Base-by-base conservation (phyloP, 306 rosid species). In the Casuarina equisetifolia region DNA sequence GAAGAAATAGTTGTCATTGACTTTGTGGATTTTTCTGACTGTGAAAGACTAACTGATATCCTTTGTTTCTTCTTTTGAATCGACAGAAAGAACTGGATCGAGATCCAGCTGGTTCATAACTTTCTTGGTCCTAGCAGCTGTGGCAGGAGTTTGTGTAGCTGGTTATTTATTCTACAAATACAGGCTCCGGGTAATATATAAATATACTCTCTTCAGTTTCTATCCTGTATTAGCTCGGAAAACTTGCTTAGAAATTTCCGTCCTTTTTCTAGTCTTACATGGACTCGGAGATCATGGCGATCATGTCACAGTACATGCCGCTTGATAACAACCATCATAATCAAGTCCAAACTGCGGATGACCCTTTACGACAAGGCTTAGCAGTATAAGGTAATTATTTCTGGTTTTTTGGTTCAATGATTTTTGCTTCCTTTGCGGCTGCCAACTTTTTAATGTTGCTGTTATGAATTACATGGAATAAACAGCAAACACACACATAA, bases 231-330 rank as follows among this genome's bases (percentile, higher is more conserved):
- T 69, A 78, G 36, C 58, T 36, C 73, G 32, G 32, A 19, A 35
- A 35, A 2, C 44, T 42, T 35, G 58, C 6, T 69, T 51, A 69
- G 70, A 72, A 46, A 3, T 35, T 32, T 67, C 1, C 68, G 3
- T 73, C 13, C 2, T 9, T 58, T 78, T 72, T 77, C 51, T 82
- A 94, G 98, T 88, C 95, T 64, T 92, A 94, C 93, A 92, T 94
- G 98, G 97, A 94, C 81, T 87, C 98, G 0, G 98, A 94, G 92
- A 89, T 94, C 76, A 92, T 87, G 98, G 86, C 98, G 62, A 94
- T 94, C 82, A 92, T 94, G 98, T 90, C 97, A 57, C 97, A 94
- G 39, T 94, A 94, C 91, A 94, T 94, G 98, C 98, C 97, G 54
- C 76, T 94, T 2, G 98, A 94, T 78, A 74, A 78, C 79, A 83